phyloP scores from a whole-genome alignment of 768 basidiomycete species.

The Gyrodon lividus region DNA sequence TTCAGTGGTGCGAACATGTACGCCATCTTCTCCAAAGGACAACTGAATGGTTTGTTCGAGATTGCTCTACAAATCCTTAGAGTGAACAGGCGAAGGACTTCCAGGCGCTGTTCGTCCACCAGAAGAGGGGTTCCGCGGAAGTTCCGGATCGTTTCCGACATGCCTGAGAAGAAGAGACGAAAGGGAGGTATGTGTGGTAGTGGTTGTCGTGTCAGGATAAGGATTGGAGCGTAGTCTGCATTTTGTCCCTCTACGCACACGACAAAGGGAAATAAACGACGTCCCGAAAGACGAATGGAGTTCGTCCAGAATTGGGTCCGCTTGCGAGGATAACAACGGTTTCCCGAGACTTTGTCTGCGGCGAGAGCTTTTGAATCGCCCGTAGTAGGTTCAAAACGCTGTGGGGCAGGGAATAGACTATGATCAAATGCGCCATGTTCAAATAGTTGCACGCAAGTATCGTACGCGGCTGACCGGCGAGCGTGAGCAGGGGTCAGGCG shows the following conservation, averaged over 20 bases:
- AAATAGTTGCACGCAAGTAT: constrained; percentile 51
- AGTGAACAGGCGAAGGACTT: constrained; percentile 59
- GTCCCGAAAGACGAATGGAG: constrained; percentile 25
- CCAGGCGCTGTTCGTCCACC: constrained; percentile 45
- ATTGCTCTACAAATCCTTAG: constrained; percentile 59
- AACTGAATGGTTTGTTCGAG: constrained; percentile 67
- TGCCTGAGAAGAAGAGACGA: constrained; percentile 57
- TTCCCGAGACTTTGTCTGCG: constrained; percentile 38
- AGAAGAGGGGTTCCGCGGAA: constrained; percentile 48
- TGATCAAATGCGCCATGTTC: constrained; percentile 52
- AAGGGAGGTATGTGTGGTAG: constrained; percentile 58
- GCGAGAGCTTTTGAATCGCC: constrained; percentile 9
- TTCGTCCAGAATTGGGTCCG: constrained; percentile 68
- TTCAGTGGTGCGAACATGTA: constrained; percentile 69
- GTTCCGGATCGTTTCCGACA: constrained; percentile 42
- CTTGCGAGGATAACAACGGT: constrained; percentile 56
- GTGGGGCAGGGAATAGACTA: constrained; percentile 37
- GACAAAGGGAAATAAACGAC: constrained; percentile 40
- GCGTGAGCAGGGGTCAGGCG: constrained; percentile 50
- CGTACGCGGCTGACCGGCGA: constrained; percentile 57
- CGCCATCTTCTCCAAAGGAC: constrained; percentile 49
- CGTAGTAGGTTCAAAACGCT: constrained; percentile 1
- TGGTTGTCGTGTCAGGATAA: constrained; percentile 65
- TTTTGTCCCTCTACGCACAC: constrained; percentile 29
- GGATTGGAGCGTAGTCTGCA: constrained; percentile 53